Evolutionary conservation across 352 stramenopile genomes (phyloP), one percentile per base, ranked within the genome.

Genomic region (Phytopythium ostracodes): DNA sequence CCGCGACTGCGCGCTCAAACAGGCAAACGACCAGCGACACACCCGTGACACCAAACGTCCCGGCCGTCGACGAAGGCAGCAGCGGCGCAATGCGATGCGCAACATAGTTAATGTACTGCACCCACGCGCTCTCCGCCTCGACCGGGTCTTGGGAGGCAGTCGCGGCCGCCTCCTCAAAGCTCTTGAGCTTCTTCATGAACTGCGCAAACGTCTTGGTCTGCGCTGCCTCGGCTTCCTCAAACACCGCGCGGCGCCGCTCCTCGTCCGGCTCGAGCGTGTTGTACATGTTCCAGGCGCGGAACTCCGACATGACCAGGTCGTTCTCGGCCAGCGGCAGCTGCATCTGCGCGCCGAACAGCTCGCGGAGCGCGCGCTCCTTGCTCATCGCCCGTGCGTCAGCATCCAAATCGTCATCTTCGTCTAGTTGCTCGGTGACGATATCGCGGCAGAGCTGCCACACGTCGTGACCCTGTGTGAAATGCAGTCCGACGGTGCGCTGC

Each of bases 251-350:
- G 5, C 66, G 55, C 56, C 33, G 44, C 12, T 58, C 51, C 5
- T 42, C 43, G 56, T 76, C 65, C 5, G 63, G 29, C 17, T 67
- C 63, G 2, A 84, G 60, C 3, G 68, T 73, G 51, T 90, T 89
- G 76, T 92, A 89, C 40, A 67, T 53, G 63, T 82, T 73, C 83
- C 83, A 92, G 7, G 80, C 77, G 25, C 83, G 79, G 42, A 88
- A 90, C 54, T 92, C 83, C 20, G 83, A 90, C 81, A 92, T 80
- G 25, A 69, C 73, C 1, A 89, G 57, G 60, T 92, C 83, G 59
- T 92, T 92, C 46, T 89, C 75, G 64, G 88, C 71, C 62, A 92
- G 54, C 27, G 83, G 81, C 17, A 89, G 54, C 42, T 68, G 55
- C 74, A 92, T 77, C 56, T 92, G 83, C 7, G 56, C 67, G n/a